Conservation (phyloP, 768 basidiomycete genomes). For the Pholiota molesta region DNA sequence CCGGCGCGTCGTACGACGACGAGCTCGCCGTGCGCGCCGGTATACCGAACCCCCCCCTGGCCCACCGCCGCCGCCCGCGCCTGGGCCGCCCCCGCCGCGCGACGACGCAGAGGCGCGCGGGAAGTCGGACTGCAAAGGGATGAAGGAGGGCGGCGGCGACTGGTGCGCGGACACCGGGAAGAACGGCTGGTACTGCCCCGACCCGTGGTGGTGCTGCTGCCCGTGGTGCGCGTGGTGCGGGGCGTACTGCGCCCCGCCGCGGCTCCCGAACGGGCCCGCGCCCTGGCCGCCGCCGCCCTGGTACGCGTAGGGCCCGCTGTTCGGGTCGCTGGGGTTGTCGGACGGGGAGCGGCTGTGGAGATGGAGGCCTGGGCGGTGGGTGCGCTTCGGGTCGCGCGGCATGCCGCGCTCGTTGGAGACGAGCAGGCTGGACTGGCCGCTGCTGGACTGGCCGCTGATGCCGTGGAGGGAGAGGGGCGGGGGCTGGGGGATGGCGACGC, state of each 20-base stretch:
- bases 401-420: conserved; percentile 20
- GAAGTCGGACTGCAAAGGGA: conserved; percentile 34
- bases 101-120: conserved; percentile 17
- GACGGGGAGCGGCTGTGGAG: conserved; percentile 22
- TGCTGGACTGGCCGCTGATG: conserved; percentile 24
- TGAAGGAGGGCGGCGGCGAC: conserved; percentile 32
- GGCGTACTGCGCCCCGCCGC: conserved; percentile 12
- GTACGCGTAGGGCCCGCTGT: conserved; percentile 19
- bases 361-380: conserved; percentile 1
- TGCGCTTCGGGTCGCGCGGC: conserved; percentile 8
- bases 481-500: conserved; percentile 32
- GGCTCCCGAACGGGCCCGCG: conserved; percentile 12
- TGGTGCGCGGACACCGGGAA: conserved; percentile 28
- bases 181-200: conserved; percentile 27
- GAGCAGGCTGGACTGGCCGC: conserved; percentile 17
- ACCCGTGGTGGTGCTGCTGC: conserved; percentile 24
- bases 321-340: conserved; percentile 18
- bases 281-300: conserved; percentile 7
- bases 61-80: conserved; percentile 5
- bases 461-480: conserved; percentile 32
- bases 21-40: conserved; percentile 12
- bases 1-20: conserved; percentile 15
- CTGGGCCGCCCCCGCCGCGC: conserved; percentile 17
- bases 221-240: conserved; percentile 16
- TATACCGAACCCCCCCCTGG: conserved; percentile 19